Base-by-base conservation (phyloP, 2,329 filamentous ascomycete genomes). In the Chrysoporthe puriensis region DNA sequence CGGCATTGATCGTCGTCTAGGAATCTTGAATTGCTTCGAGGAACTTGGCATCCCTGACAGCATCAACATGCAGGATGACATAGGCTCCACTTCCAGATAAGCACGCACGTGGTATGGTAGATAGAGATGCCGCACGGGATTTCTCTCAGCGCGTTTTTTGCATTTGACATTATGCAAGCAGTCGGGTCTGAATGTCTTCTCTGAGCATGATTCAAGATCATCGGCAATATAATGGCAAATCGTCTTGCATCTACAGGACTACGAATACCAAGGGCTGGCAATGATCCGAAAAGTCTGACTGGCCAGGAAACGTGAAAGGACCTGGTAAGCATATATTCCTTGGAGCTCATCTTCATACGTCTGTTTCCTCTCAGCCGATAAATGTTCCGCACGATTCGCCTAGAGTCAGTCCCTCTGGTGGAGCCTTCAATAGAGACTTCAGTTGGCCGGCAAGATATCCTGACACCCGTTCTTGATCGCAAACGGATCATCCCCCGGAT, bases 401-500 rank as follows among this genome's bases (percentile, higher is more conserved):
- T 40, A 9, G 5, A 40, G 44, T 46, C 6, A 6, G 44, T 48
- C 44, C 44, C 44, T 48, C 44, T 9, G 5, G 18, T n/a, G 44
- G 18, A 48, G n/a, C 4, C 50, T 54, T 54, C 13, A 54, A 7
- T 26, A 16, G 18, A 48, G n/a, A 4, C 50, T 54, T 54, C 13
- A 54, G 13, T 26, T 26, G 4, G 13, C 1, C 21, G 50, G 50
- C 13, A 34, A 54, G 11, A 54, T 13, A 54, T 54, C 50, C 26
- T 34, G 13, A 54, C 50, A 54, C 4, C 26, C 50, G 26, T 34
- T 34, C 50, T 34, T 54, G 50, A 54, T 16, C 4, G 85, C 83
- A 79, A 88, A 91, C 0, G 85, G 85, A 77, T 91, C 88, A 21
- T 78, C 73, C 2, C 71, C 76, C 1, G 83, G 64, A 71, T 90